These are phyloP conservation scores for Lachancea fermentati DNA, from an alignment of 805 yeast genomes.

Conservation along the genomic window DNA sequence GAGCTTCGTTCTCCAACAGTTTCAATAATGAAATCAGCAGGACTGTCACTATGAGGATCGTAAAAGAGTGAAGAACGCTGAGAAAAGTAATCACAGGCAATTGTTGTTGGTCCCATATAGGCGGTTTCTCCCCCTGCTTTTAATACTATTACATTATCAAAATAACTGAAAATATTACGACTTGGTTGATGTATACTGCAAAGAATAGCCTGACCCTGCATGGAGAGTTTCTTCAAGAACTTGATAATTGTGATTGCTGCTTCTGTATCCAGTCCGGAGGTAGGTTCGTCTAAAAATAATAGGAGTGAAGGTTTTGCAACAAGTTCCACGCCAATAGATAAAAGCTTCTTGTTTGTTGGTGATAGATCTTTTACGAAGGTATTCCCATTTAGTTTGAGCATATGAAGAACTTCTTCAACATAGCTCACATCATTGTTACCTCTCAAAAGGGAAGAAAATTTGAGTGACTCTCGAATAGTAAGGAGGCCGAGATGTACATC, in stretches of 20 bases:
- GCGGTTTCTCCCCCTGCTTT: constrained; percentile 81
- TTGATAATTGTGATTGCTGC: constrained; percentile 91
- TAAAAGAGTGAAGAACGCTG: constrained; percentile 37
- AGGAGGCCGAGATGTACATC: constrained; percentile 79
- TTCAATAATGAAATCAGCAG: constrained; percentile 71
- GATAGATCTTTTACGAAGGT: constrained; percentile 83
- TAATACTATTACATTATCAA: constrained; percentile 73
- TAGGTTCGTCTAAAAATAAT: constrained; percentile 83
- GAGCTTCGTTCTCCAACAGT: constrained; percentile 49
- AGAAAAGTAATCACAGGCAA: constrained; percentile 65
- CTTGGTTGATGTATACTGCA: constrained; percentile 96
- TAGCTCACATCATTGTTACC: constrained; percentile 73
- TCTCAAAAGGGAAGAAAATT: constrained; percentile 45
- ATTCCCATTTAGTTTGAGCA: constrained; percentile 76
- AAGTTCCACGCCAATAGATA: constrained; percentile 87
- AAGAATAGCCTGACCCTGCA: constrained; percentile 77
- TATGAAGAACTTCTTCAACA: constrained; percentile 79
- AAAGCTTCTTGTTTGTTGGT: constrained; percentile 81
- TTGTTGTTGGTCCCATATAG: constrained; percentile 78
- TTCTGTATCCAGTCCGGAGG: constrained; percentile 91
- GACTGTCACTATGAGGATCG: constrained; percentile 43
- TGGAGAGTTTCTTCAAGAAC: constrained; percentile 70
- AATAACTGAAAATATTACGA: constrained; percentile 86
- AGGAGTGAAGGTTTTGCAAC: constrained; percentile 81
- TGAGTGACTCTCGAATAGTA: constrained; percentile 95